phyloP scores from a whole-genome alignment of 306 rosid genomes.

The Acacia melanoxylon region DNA sequence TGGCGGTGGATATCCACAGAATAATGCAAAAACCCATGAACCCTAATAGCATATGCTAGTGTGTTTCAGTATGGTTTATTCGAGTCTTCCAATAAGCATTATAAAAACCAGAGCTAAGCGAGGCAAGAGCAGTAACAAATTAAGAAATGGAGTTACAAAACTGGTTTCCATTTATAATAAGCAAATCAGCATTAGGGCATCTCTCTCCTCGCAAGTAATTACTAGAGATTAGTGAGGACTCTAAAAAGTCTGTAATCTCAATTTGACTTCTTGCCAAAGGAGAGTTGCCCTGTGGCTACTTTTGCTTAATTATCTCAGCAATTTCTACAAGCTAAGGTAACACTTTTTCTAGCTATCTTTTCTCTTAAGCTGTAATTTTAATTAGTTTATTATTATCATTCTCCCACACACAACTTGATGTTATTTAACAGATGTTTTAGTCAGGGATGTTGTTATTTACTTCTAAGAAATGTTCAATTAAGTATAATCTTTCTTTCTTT shows the following conservation, averaged over 20 bases:
- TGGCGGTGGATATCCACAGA: conserved; percentile 26
- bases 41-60: conserved; percentile 40
- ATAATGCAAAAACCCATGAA: conserved; percentile 5
- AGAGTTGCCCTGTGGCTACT: conserved; percentile 57
- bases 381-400: neutral
- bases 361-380: too few relatives aligned
- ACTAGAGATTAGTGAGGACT: neutral
- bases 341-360: too few relatives aligned
- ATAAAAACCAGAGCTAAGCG: neutral
- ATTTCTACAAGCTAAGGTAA: neutral
- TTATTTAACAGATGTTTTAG: neutral
- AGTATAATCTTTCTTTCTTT: neutral
- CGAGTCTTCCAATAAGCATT: conserved; percentile 17
- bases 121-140: neutral
- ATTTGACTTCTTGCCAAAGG: conserved; percentile 52
- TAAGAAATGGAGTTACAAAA: neutral
- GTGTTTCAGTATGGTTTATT: conserved; percentile 38
- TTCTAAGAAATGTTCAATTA: neutral
- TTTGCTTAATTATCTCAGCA: conserved; percentile 36
- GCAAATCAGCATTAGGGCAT: conserved; percentile 47
- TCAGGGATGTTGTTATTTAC: neutral
- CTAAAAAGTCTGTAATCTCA: neutral
- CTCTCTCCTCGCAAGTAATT: conserved; percentile 47
- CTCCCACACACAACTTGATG: neutral
- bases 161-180: neutral